Evolutionary conservation across 75 land plant species (phyloP).

Genomic region (Picea glauca): DNA sequence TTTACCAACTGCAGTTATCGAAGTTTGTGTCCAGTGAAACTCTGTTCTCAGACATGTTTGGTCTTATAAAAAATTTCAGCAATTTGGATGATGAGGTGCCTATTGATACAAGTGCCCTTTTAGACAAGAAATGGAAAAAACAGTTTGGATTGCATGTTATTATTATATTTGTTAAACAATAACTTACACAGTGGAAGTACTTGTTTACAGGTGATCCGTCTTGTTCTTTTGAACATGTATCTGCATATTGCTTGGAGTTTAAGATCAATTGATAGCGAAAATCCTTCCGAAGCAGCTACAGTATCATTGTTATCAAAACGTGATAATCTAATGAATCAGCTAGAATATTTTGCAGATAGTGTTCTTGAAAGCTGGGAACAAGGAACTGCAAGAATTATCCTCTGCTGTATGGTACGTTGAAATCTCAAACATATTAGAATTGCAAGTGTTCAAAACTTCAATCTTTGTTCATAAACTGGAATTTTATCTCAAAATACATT

Average conservation of each 20-base stretch:
- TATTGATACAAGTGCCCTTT: neutral
- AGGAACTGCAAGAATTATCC: constrained; percentile 28
- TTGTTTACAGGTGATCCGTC: constrained; percentile 53
- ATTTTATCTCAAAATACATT: neutral
- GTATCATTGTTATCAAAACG: constrained; percentile 54
- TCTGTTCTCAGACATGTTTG: constrained; percentile 54
- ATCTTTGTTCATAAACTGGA: neutral
- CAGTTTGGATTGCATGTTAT: neutral
- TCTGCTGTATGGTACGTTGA: constrained; percentile 53
- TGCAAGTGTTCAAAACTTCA: neutral
- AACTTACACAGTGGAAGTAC: neutral
- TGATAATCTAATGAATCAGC: constrained; percentile 43
- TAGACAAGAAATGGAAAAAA: neutral
- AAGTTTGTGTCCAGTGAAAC: constrained; percentile 46
- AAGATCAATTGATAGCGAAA: constrained; percentile 52
- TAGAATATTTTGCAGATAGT: constrained; percentile 36
- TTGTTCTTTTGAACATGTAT: constrained; percentile 79
- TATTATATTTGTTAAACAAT: neutral
- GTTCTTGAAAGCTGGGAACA: constrained; percentile 34
- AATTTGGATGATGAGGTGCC: constrained; percentile 80
- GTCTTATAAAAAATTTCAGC: constrained; percentile 42
- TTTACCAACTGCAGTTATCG: constrained; percentile 80
- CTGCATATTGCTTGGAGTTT: constrained; percentile 72
- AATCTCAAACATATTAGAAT: neutral
- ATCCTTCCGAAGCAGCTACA: constrained; percentile 49